Percentiles rank a stretch among this genome's conserved stretches.
Conservation (phyloP, 495 filamentous ascomycete species). For the Jackrogersella multiformis region DNA sequence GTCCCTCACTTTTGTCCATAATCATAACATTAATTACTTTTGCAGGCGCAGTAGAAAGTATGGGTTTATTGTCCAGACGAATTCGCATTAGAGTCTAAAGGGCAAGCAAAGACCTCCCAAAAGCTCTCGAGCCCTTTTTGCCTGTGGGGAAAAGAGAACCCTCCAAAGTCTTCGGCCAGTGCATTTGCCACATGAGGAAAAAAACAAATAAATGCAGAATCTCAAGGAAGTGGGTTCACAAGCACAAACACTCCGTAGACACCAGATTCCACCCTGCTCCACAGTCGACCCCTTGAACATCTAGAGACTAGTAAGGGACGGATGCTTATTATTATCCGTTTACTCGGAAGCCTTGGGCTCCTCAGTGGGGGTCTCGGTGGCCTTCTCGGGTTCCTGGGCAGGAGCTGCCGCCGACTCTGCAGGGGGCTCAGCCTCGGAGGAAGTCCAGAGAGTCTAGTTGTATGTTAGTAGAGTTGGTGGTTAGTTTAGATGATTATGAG, state of each 20-base stretch:
- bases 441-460: slow-evolving; percentile 95
- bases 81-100: slow-evolving; percentile 60
- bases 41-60: slow-evolving; percentile 36
- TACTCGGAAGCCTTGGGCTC: slow-evolving; percentile 64
- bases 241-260: slow-evolving; percentile 64
- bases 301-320: slow-evolving; percentile 46
- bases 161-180: slow-evolving; percentile 53
- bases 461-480: slow-evolving; percentile 23
- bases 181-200: slow-evolving; percentile 53
- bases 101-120: slow-evolving; percentile 57
- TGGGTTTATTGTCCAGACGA: slow-evolving; percentile 54
- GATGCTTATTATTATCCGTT: slow-evolving; percentile 53
- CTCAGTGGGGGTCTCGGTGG: slow-evolving; percentile 56
- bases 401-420: slow-evolving; percentile 72
- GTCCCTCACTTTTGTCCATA: slow-evolving; percentile 37
- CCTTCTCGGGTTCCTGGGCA: slow-evolving; percentile 61
- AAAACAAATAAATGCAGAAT: slow-evolving; percentile 61
- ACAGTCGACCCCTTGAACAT: slow-evolving; percentile 44
- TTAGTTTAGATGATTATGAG: background rate
- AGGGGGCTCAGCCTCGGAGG: slow-evolving; percentile 91
- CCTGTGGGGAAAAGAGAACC: slow-evolving; percentile 51
- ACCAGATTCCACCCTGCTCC: slow-evolving; percentile 56
- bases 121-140: slow-evolving; percentile 54
- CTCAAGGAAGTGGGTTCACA: slow-evolving; percentile 55
- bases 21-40: slow-evolving; percentile 38